Conservation (phyloP, 2,329 filamentous ascomycete genomes). For the Colletotrichum zoysiae region DNA sequence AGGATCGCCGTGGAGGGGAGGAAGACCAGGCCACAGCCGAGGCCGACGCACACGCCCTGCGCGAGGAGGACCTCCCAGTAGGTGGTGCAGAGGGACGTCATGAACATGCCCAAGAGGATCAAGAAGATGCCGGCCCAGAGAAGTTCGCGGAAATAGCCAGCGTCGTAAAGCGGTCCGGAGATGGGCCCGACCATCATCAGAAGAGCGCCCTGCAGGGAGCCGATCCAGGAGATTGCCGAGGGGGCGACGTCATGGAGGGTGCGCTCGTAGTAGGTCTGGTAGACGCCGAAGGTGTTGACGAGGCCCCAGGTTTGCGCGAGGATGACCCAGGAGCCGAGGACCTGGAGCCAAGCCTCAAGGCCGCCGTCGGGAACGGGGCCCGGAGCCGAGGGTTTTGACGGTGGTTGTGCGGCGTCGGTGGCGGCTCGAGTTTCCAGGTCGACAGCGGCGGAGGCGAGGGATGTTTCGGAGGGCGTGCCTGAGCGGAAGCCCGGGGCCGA, state of each 20-base stretch:
- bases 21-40: constrained; percentile 53
- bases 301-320: constrained; percentile 48
- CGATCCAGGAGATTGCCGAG: constrained; percentile 61
- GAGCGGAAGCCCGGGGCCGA: constrained; percentile 13
- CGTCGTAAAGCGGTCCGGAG: constrained; percentile 57
- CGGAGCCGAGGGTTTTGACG: constrained; percentile 22
- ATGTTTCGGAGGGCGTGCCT: constrained; percentile 24
- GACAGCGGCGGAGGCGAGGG: constrained; percentile 10
- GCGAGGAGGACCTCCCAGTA: constrained; percentile 59
- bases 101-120: constrained; percentile 57
- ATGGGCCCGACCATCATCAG: constrained; percentile 56
- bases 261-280: constrained; percentile 59
- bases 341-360: constrained; percentile 47
- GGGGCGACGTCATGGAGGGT: constrained; percentile 50
- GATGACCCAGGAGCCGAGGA: constrained; percentile 44
- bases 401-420: neutral
- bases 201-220: constrained; percentile 56
- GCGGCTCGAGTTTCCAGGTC: constrained; percentile 21
- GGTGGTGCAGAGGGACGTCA: constrained; percentile 57
- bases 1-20: constrained; percentile 54
- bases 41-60: constrained; percentile 55
- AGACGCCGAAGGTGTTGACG: constrained; percentile 61
- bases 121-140: constrained; percentile 52
- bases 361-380: constrained; percentile 44
- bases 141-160: constrained; percentile 55